These are phyloP conservation scores for Apiotrichum siamense DNA, from an alignment of 1,284 basidiomycete genomes.

Conservation along the genomic window DNA sequence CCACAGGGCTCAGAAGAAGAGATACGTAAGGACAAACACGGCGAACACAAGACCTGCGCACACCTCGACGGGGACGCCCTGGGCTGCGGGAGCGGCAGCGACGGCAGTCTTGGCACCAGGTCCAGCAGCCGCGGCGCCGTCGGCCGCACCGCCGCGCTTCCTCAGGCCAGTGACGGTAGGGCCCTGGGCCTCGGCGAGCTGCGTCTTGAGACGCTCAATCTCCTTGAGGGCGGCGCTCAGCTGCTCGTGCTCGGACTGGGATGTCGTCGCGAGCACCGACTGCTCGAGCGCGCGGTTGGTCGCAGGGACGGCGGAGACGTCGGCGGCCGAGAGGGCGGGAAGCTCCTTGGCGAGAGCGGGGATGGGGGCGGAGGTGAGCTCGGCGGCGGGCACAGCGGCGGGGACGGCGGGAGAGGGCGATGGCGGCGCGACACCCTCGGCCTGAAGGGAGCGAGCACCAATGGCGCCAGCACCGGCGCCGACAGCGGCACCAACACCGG, in stretches of 20 bases:
- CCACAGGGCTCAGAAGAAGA: slow-evolving; percentile 47
- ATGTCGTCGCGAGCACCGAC: slow-evolving; percentile 33
- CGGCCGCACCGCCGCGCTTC: slow-evolving; percentile 35
- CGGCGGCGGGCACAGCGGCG: slow-evolving; percentile 4
- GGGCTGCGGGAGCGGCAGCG: slow-evolving; percentile 13
- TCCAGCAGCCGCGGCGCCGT: slow-evolving; percentile 20
- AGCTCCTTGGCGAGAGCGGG: slow-evolving; percentile 12
- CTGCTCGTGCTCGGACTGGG: slow-evolving; percentile 46
- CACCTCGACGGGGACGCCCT: slow-evolving; percentile 53
- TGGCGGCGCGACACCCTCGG: not conserved
- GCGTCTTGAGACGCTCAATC: slow-evolving; percentile 41
- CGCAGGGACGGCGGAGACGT: slow-evolving; percentile 22
- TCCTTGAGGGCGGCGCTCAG: slow-evolving; percentile 39
- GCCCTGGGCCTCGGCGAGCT: slow-evolving; percentile 31
- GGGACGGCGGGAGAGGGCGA: not conserved
- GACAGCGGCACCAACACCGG: slow-evolving; percentile 5
- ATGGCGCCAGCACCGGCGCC: slow-evolving; percentile 1
- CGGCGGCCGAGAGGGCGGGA: slow-evolving; percentile 28
- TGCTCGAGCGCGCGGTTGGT: slow-evolving; percentile 37
- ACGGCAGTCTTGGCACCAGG: slow-evolving; percentile 27
- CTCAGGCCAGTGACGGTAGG: slow-evolving; percentile 40
- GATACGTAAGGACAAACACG: slow-evolving; percentile 55
- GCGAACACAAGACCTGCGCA: slow-evolving; percentile 52
- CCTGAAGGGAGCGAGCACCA: not conserved
- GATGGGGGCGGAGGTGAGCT: slow-evolving; percentile 4